These are phyloP conservation scores for Clitopilus hobsonii DNA, from an alignment of 768 basidiomycete species.

Conservation along the genomic window DNA sequence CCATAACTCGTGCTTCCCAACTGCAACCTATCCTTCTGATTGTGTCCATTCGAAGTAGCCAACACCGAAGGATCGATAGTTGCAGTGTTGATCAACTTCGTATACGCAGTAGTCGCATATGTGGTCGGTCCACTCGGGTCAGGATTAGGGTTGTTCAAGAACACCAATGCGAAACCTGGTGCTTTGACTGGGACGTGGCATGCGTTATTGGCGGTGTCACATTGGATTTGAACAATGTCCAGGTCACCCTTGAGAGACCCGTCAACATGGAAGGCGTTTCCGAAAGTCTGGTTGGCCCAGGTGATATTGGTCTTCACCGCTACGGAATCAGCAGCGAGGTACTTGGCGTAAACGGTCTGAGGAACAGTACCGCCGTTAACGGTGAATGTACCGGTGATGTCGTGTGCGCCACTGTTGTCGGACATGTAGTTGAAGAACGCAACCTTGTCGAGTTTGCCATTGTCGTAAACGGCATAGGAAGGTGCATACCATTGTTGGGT, in stretches of 20 bases:
- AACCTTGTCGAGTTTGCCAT: conserved; percentile 53
- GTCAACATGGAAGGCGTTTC: conserved; percentile 57
- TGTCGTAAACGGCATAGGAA: conserved; percentile 72
- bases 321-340: conserved; percentile 36
- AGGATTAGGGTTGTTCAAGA: conserved; percentile 43
- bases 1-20: conserved; percentile 29
- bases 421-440: conserved; percentile 72
- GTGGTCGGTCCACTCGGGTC: conserved; percentile 30
- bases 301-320: conserved; percentile 61
- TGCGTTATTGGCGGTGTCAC: conserved; percentile 45
- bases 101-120: conserved; percentile 55
- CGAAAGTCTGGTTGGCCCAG: conserved; percentile 75
- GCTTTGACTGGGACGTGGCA: conserved; percentile 64
- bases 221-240: conserved; percentile 53
- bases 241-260: conserved; percentile 58
- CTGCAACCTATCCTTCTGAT: conserved; percentile 18
- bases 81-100: conserved; percentile 48
- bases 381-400: conserved; percentile 47
- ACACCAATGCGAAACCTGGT: conserved; percentile 73
- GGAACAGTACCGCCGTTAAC: conserved; percentile 42
- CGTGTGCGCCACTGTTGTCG: conserved; percentile 51
- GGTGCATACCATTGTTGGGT: conserved; percentile 58
- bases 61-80: conserved; percentile 51
- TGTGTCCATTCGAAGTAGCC: conserved; percentile 47
- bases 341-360: conserved; percentile 49